Evolutionary conservation across 345 rosid genomes (phyloP).

Genomic region (Alliaria petiolata): DNA sequence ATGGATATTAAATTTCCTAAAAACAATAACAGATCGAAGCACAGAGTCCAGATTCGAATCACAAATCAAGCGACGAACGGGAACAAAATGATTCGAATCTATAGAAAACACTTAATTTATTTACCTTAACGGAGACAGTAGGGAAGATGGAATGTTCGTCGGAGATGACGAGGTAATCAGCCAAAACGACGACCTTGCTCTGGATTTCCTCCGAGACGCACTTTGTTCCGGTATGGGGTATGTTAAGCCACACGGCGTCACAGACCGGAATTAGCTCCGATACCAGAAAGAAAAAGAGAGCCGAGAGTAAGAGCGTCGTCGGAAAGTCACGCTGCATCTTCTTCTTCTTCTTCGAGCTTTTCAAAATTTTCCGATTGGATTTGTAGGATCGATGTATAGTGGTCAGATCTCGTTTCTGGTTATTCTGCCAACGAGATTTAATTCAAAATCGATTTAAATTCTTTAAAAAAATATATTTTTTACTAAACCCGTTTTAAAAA

Average conservation of each 20-base stretch:
- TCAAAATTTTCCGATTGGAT: not conserved
- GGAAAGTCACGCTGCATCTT: constrained; percentile 5
- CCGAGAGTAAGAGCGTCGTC: constrained; percentile 8
- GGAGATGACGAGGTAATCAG: constrained; percentile 71
- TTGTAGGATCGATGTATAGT: not conserved
- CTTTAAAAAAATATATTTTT: no score
- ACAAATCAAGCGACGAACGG: not conserved
- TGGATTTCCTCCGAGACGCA: constrained; percentile 95
- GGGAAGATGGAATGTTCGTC: constrained; percentile 47
- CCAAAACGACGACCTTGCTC: constrained; percentile 74
- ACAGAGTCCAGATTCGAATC: not conserved
- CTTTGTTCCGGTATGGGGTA: constrained; percentile 65
- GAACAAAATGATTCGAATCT: not conserved
- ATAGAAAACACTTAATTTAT: not conserved
- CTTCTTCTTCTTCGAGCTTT: not conserved
- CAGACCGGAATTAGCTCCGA: constrained; percentile 20
- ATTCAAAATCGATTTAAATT: no score
- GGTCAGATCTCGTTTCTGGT: constrained; percentile 19
- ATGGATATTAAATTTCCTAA: no score
- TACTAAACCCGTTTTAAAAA: no score
- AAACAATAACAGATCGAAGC: constrained; percentile 3
- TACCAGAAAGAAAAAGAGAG: not conserved
- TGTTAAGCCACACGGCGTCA: constrained; percentile 70
- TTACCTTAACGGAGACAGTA: constrained; percentile 72
- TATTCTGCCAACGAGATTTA: not conserved